Base-by-base conservation (phyloP, 495 filamentous ascomycete genomes). In the Achaetomiella virescens region DNA sequence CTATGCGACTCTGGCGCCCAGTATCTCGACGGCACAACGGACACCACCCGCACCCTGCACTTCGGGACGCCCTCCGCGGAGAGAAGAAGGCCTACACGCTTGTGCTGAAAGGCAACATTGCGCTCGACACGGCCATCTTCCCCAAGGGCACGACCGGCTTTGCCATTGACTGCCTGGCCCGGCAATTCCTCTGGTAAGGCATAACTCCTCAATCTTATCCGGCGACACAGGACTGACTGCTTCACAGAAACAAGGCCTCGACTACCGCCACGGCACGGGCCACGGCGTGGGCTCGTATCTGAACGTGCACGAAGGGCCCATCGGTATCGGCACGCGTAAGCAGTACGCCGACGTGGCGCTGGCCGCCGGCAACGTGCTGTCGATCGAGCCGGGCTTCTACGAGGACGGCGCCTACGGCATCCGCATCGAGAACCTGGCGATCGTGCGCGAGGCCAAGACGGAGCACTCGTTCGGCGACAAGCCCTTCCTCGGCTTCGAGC, bases 381-480 rank as follows among this genome's bases (percentile, higher is more conserved):
- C 91, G 4, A 86, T 96, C 66, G 91, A 99, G 68, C 95, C 93
- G 14, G 95, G 95, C 29, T 99, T 91, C 74, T 99, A 99, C 72
- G 95, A 97, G 72, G 95, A 99, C 63, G 95, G 91, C 43, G 84
- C 85, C 10, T 99, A 95, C 65, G 95, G 95, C n/a, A 95, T 99
- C 64, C 88, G 95, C 29, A 97, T 97, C 63, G 95, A 99, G 73
- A 97, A 89, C 79, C 76, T 99, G 54, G 81, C 95, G 57, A 89
- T 96, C 81, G 88, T 89, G 17, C 85, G 84, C 59, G 90, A 97
- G 65, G 86, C 85, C 15, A 74, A 95, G 66, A 96, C 92, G 7
- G 84, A 87, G 53, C 78, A 95, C 71, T 81, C 81, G 35, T 97
- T 97, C 64, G 93, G 92, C 6, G 92, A 96, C 49, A 93, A 92